Evolutionary conservation across 768 basidiomycete species (phyloP).

Genomic region (Trametes gibbosa): DNA sequence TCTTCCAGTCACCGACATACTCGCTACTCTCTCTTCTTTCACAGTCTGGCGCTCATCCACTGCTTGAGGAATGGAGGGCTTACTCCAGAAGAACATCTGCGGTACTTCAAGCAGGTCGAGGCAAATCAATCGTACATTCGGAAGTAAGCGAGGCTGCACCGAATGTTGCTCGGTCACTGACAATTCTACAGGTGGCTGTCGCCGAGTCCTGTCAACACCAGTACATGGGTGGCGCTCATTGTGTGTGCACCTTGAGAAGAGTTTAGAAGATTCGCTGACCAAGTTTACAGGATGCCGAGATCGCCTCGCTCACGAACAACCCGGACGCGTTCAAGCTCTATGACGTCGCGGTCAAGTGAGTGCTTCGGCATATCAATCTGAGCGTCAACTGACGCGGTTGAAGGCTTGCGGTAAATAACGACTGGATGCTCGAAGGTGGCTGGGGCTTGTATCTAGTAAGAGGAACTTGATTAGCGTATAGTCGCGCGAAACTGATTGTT

Average conservation of each 20-base stretch:
- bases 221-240: slow-evolving; percentile 67
- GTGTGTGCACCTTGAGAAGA: slow-evolving; percentile 37
- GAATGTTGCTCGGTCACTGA: background rate
- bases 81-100: slow-evolving; percentile 32
- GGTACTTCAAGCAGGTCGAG: slow-evolving; percentile 55
- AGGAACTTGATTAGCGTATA: background rate
- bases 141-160: slow-evolving; percentile 37
- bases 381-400: background rate
- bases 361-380: background rate
- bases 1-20: slow-evolving; percentile 58
- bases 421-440: slow-evolving; percentile 73
- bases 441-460: slow-evolving; percentile 62
- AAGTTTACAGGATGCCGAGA: slow-evolving; percentile 58
- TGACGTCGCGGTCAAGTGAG: slow-evolving; percentile 65
- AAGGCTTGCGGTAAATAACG: slow-evolving; percentile 62
- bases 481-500: background rate
- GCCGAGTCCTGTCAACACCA: slow-evolving; percentile 65
- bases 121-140: slow-evolving; percentile 60
- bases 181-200: slow-evolving; percentile 56
- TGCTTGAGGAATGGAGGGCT: slow-evolving; percentile 49
- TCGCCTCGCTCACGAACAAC: slow-evolving; percentile 55
- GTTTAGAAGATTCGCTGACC: background rate
- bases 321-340: slow-evolving; percentile 64
- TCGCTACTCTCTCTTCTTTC: slow-evolving; percentile 68
- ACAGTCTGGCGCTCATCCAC: slow-evolving; percentile 63